Base-by-base conservation (phyloP, 768 basidiomycete genomes). In the Leccinum uliginosum region DNA sequence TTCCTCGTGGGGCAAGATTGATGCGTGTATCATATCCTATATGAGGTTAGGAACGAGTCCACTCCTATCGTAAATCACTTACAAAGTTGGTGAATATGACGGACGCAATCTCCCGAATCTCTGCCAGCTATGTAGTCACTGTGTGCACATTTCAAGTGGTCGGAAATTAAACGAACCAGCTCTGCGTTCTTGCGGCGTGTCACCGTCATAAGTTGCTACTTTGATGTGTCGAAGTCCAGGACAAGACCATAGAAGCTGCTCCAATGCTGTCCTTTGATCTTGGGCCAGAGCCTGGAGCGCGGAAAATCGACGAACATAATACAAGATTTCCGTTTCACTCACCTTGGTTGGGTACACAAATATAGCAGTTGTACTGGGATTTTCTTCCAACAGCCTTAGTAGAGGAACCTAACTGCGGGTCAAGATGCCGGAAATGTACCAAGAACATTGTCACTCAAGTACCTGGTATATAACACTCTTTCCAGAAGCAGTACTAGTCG, bases 341-440 rank as follows among this genome's bases (percentile, higher is more conserved):
- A 82, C 90, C 74, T 96, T 96, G 1, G 93, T 96, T 2, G 93
- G 93, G 64, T 93, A 96, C 34, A 96, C 81, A 65, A 92, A 88
- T 38, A 96, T 80, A 0, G 90, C 89, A 0, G 86, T 94, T 10
- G 87, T 69, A 14, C 71, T 65, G 1, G 67, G 65, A 64, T 92
- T 80, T 23, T 79, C 76, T 71, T 91, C 85, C 53, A 94, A 71
- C 60, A 81, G 80, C 40, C 71, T 77, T 56, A 95, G 69, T 6
- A 91, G 65, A 1, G 93, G 92, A 21, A 93, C 80, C 87, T 92
- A 52, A 47, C 5, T 11, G 46, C 14, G 38, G 3, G 43, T 54
- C 35, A 56, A 35, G 48, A 53, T 55, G 35, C 34, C 4, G n/a
- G 7, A 48, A 44, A 3, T 6, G 32, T 26, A 15, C 47, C 26